A percentile compares a stretch with the other conserved stretches of the same genome.
Evolutionary conservation across 2,329 filamentous ascomycete species (phyloP).

Genomic region (Alternaria sp.): DNA sequence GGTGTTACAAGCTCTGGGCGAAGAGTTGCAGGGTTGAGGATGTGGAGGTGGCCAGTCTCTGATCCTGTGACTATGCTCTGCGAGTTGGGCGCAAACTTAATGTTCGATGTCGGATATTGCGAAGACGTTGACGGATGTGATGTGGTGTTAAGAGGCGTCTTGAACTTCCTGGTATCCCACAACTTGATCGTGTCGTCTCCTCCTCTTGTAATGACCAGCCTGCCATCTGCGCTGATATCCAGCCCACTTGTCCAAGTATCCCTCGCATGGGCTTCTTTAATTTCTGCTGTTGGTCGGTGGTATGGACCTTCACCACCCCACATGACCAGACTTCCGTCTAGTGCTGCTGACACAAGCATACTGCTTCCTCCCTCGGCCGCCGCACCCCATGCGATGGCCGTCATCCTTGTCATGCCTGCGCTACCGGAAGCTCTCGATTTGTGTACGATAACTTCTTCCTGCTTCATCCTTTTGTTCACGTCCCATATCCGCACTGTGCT

Average conservation of each 20-base stretch:
- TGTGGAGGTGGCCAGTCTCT: constrained; percentile 83
- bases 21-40: constrained; percentile 91
- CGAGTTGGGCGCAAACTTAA: constrained; percentile 85
- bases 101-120: constrained; percentile 84
- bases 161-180: constrained; percentile 98
- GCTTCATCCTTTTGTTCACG: constrained; percentile 85
- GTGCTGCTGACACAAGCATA: constrained; percentile 79
- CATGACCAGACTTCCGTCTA: constrained; percentile 91
- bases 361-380: constrained; percentile 79
- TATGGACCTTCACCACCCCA: constrained; percentile 91
- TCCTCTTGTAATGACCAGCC: constrained; percentile 88
- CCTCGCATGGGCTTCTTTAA: constrained; percentile 80
- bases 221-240: constrained; percentile 88
- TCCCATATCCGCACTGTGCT: constrained; percentile 98
- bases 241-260: constrained; percentile 92
- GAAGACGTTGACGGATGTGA: constrained; percentile 82
- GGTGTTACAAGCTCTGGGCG: constrained; percentile 84
- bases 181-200: constrained; percentile 93
- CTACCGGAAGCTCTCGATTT: constrained; percentile 90
- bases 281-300: constrained; percentile 80
- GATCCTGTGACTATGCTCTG: constrained; percentile 91
- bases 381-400: constrained; percentile 85
- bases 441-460: constrained; percentile 94
- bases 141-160: constrained; percentile 81
- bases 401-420: constrained; percentile 92